phyloP scores from a whole-genome alignment of 805 yeast genomes.

The Candida germanica region DNA sequence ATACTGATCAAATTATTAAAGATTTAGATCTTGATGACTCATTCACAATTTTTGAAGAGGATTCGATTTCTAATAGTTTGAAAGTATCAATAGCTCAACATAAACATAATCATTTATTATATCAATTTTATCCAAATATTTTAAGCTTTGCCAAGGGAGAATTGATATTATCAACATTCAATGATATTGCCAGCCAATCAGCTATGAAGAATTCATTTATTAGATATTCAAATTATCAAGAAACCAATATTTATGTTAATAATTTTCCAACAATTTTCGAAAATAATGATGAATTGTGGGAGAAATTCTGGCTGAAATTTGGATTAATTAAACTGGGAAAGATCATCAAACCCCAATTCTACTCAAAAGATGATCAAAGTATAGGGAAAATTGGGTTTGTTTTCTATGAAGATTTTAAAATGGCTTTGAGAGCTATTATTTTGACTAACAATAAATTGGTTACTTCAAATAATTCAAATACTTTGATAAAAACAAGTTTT shows the following conservation, averaged over 20 bases:
- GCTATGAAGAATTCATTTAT: conserved; percentile 16
- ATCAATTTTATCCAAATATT: conserved; percentile 12
- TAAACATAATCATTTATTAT: conserved; percentile 32
- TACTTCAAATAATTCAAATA: conserved; percentile 17
- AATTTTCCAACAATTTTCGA: conserved; percentile 54
- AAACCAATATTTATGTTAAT: conserved; percentile 70
- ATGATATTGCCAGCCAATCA: conserved; percentile 6
- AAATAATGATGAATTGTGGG: conserved; percentile 50
- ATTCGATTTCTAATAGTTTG: conserved; percentile 9
- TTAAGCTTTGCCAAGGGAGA: conserved; percentile 1
- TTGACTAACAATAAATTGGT: conserved; percentile 47
- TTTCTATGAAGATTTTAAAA: conserved; percentile 52
- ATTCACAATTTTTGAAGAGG: background rate
- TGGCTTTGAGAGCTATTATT: conserved; percentile 62
- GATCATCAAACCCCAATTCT: conserved; percentile 41
- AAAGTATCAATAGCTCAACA: conserved; percentile 33
- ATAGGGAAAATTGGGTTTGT: conserved; percentile 56
- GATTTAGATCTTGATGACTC: background rate
- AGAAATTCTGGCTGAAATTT: conserved; percentile 37
- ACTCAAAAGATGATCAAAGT: conserved; percentile 17
- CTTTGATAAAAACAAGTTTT: conserved; percentile 36
- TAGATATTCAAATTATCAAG: conserved; percentile 45
- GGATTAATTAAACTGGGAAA: conserved; percentile 40
- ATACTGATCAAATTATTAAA: background rate
- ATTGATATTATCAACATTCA: background rate